These are phyloP conservation scores for Kwoniella shandongensis DNA, from an alignment of 768 basidiomycete genomes.

Conservation along the genomic window DNA sequence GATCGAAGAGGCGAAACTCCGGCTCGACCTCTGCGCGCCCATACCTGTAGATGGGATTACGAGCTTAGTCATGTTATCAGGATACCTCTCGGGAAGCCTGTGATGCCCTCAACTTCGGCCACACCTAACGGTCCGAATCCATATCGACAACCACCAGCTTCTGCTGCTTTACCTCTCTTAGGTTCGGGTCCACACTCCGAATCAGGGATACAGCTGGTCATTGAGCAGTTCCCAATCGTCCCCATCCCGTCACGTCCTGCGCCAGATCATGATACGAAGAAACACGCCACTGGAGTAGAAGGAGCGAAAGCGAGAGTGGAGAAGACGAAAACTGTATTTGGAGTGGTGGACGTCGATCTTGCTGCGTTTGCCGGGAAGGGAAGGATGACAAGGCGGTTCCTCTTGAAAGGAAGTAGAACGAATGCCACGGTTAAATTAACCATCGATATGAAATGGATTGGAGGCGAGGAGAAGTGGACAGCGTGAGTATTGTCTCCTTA, in stretches of 20 bases:
- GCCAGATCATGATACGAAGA: neutral
- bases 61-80: conserved; percentile 28
- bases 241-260: neutral
- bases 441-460: conserved; percentile 39
- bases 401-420: conserved; percentile 39
- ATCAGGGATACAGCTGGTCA: conserved; percentile 29
- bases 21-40: conserved; percentile 7
- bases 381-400: conserved; percentile 28
- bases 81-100: conserved; percentile 33
- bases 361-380: conserved; percentile 45
- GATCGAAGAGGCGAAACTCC: conserved; percentile 38
- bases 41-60: conserved; percentile 40
- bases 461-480: conserved; percentile 38
- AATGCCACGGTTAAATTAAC: conserved; percentile 45
- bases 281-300: neutral
- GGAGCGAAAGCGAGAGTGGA: neutral
- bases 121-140: conserved; percentile 2
- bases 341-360: conserved; percentile 39
- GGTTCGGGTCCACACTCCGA: conserved; percentile 35
- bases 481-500: conserved; percentile 31
- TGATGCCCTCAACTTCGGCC: neutral
- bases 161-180: conserved; percentile 19
- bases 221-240: conserved; percentile 27
- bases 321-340: conserved; percentile 26
- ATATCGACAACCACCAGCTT: conserved; percentile 1